phyloP scores from a whole-genome alignment of 768 basidiomycete genomes.

The Boletus vermiculosoides region DNA sequence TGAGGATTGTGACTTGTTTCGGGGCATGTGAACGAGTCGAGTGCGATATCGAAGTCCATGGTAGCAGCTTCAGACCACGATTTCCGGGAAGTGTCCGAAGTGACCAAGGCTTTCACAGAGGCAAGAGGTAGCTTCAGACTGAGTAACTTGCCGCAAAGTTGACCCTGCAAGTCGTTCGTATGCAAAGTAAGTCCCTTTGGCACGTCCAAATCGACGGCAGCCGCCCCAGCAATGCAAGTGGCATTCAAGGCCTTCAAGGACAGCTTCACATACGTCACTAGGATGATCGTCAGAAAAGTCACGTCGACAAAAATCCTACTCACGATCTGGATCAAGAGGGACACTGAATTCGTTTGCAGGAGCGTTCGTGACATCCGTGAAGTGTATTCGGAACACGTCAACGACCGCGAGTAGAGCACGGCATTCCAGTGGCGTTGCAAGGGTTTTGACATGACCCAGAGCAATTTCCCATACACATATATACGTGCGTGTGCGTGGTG shows the following conservation, averaged over 20 bases:
- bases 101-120: constrained; percentile 49
- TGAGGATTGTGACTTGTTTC: constrained; percentile 60
- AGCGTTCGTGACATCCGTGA: constrained; percentile 73
- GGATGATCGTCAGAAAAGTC: constrained; percentile 9
- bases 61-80: constrained; percentile 69
- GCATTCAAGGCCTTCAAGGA: constrained; percentile 52
- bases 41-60: constrained; percentile 48
- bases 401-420: constrained; percentile 51
- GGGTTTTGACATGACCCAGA: constrained; percentile 61
- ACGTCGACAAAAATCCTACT: constrained; percentile 21
- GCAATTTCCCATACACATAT: constrained; percentile 91
- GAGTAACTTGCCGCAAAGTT: constrained; percentile 61
- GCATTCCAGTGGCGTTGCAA: constrained; percentile 54
- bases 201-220: constrained; percentile 54
- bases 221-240: constrained; percentile 51
- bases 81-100: constrained; percentile 37
- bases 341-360: constrained; percentile 68
- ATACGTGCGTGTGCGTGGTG: constrained; percentile 81
- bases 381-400: constrained; percentile 65
- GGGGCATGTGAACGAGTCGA: constrained; percentile 67
- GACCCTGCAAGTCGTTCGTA: constrained; percentile 73
- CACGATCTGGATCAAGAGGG: constrained; percentile 75
- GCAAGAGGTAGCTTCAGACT: constrained; percentile 56
- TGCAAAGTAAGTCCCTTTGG: constrained; percentile 63
- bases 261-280: constrained; percentile 86